Percentiles rank a stretch among this genome's conserved stretches.
Conservation (phyloP, 1,284 basidiomycete genomes). For the Cerrena zonata region DNA sequence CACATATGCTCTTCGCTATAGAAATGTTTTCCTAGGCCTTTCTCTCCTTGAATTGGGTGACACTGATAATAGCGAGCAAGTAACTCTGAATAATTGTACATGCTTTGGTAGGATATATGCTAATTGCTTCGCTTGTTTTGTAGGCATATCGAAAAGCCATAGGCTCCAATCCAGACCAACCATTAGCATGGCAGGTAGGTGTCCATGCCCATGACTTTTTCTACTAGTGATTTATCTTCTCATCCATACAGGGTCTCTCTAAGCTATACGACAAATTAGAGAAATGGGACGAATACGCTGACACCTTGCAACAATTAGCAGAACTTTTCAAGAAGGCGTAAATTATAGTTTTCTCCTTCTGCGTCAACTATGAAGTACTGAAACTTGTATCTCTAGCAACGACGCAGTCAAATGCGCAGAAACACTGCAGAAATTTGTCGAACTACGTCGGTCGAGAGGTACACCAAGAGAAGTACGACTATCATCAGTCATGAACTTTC, state of each 20-base stretch:
- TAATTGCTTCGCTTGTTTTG: conserved; percentile 4
- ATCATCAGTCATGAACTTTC: too few relatives aligned
- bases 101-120: conserved; percentile 2
- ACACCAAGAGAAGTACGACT: conserved; percentile 50
- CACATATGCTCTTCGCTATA: conserved; percentile 33
- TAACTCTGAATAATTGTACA: conserved; percentile 34
- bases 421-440: conserved; percentile 71
- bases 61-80: conserved; percentile 74
- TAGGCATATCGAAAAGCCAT: conserved; percentile 76
- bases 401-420: conserved; percentile 80
- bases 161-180: conserved; percentile 54
- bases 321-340: conserved; percentile 56
- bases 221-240: neutral
- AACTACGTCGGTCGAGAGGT: conserved; percentile 52
- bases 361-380: conserved; percentile 3
- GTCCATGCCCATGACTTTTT: neutral
- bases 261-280: conserved; percentile 65
- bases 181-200: conserved; percentile 72
- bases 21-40: conserved; percentile 78
- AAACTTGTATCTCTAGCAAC: conserved; percentile 38
- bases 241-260: conserved; percentile 52
- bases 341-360: conserved; percentile 40
- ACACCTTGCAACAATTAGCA: conserved; percentile 48
- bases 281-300: conserved; percentile 57
- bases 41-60: conserved; percentile 71